phyloP scores from a whole-genome alignment of 305 asterid genomes.

The Fraxinus platypoda region DNA sequence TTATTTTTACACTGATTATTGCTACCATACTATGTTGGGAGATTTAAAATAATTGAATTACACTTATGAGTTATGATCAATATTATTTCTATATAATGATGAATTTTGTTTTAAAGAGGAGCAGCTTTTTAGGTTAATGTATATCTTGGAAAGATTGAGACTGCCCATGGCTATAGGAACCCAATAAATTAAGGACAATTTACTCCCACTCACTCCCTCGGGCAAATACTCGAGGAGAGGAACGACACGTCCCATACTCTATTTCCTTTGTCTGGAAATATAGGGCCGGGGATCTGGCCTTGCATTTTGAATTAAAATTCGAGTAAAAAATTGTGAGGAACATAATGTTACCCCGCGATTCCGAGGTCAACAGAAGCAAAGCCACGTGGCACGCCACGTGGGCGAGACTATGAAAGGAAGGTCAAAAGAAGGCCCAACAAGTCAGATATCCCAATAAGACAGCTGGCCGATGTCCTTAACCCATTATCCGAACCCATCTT shows the following conservation, averaged over 20 bases:
- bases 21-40: neutral
- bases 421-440: too few species aligned
- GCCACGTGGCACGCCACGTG: too few species aligned
- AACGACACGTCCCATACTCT: neutral
- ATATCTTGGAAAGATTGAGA: neutral
- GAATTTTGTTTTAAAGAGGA: neutral
- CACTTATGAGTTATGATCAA: neutral
- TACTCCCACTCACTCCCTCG: neutral
- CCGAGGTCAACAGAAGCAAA: too few species aligned
- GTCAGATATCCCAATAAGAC: too few species aligned
- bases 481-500: too few species aligned
- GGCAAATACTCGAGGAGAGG: neutral
- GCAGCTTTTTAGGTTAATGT: neutral
- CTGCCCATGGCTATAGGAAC: neutral
- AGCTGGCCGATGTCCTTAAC: too few species aligned
- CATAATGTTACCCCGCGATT: too few species aligned
- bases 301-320: neutral
- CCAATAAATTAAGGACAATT: neutral
- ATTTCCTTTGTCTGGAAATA: neutral
- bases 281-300: neutral
- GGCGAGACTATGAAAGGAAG: too few species aligned
- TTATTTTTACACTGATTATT: neutral
- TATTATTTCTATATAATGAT: neutral
- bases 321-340: neutral
- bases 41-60: neutral